These are phyloP conservation scores for Oropetium thomaeum DNA, from an alignment of 176 grass and related monocot genomes.

Conservation along the genomic window DNA sequence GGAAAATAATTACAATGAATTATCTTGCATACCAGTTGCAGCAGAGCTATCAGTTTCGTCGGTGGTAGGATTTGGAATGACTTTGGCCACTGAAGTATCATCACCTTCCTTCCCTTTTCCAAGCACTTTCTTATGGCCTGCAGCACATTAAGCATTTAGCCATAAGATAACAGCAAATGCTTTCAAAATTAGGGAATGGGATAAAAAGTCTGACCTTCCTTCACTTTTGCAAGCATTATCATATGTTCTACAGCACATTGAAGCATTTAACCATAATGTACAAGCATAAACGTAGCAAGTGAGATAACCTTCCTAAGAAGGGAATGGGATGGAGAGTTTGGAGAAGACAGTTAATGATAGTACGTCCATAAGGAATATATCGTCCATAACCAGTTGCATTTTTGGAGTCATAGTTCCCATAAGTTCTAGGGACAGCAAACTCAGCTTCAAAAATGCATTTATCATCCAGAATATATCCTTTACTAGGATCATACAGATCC, in stretches of 20 bases:
- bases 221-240: too few relatives aligned
- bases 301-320: conserved; percentile 56
- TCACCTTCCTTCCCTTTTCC: too few relatives aligned
- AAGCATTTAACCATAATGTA: conserved; percentile 10
- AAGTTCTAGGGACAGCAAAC: conserved; percentile 55
- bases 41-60: too few relatives aligned
- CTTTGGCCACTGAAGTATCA: too few relatives aligned
- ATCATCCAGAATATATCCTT: conserved; percentile 72
- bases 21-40: too few relatives aligned
- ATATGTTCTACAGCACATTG: conserved; percentile 66
- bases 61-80: too few relatives aligned
- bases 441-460: conserved; percentile 72
- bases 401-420: conserved; percentile 80
- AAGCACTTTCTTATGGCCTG: too few relatives aligned
- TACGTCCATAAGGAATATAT: conserved; percentile 79
- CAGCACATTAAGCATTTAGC: too few relatives aligned
- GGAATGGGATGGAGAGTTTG: conserved; percentile 75
- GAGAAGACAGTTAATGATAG: conserved; percentile 86
- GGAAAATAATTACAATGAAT: too few relatives aligned
- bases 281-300: conserved; percentile 15
- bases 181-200: too few relatives aligned
- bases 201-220: too few relatives aligned
- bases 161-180: too few relatives aligned
- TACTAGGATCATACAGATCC: conserved; percentile 63
- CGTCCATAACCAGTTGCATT: conserved; percentile 81